phyloP scores from a whole-genome alignment of 345 rosid genomes.

The Eucalyptus marginata region DNA sequence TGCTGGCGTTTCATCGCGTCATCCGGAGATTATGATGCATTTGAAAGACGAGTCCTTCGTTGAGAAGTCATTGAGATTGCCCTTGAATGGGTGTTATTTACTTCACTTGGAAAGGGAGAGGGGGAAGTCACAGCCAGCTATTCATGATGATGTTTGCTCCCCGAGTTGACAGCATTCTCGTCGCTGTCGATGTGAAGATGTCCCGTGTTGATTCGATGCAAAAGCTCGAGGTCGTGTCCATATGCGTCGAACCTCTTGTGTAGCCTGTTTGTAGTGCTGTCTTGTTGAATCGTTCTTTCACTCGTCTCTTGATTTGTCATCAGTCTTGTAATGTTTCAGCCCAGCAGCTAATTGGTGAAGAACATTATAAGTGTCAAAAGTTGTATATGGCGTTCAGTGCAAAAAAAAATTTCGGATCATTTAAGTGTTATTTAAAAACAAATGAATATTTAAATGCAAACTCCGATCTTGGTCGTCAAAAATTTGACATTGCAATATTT shows the following conservation, averaged over 20 bases:
- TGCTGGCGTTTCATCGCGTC: not conserved
- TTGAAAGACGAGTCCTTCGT: not conserved
- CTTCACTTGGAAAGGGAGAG: not conserved
- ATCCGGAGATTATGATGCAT: not conserved
- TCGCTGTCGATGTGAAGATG: not conserved
- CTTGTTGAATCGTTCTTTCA: not conserved
- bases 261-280: not conserved
- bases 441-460: no score
- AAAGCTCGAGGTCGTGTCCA: not conserved
- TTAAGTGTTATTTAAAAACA: no score
- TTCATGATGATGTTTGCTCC: not conserved
- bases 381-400: no score
- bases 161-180: not conserved
- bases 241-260: not conserved
- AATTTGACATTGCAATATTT: no score
- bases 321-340: not conserved
- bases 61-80: not conserved
- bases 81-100: not conserved
- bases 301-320: not conserved
- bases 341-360: accelerated
- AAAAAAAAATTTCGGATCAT: no score
- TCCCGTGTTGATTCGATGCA: not conserved
- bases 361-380: no score
- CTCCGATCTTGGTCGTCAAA: no score
- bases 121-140: not conserved